phyloP scores from a whole-genome alignment of 2,329 filamentous ascomycete genomes.

The Nakataea oryzae region DNA sequence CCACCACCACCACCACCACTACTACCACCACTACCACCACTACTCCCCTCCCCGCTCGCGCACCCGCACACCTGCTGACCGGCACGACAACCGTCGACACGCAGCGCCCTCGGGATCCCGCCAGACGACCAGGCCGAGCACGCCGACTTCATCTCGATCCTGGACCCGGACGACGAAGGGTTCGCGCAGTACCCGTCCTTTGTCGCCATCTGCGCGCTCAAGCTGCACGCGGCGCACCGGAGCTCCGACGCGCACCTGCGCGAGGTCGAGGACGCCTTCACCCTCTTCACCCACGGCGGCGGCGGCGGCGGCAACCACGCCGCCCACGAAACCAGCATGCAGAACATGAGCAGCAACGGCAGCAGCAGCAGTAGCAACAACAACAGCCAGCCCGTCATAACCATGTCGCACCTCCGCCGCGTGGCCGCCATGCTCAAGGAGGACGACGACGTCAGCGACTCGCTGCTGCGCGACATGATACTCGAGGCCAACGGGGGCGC shows the following conservation, averaged over 20 bases:
- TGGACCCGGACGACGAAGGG: slow-evolving; percentile 75
- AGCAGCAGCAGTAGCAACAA: background rate
- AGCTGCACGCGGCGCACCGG: slow-evolving; percentile 55
- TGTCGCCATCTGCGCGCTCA: slow-evolving; percentile 78
- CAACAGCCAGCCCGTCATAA: slow-evolving; percentile 50
- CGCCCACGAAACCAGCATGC: background rate
- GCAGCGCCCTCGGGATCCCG: slow-evolving; percentile 70
- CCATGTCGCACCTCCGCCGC: slow-evolving; percentile 63
- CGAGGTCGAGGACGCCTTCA: slow-evolving; percentile 75
- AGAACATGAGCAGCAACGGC: too few species aligned
- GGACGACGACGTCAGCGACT: slow-evolving; percentile 61
- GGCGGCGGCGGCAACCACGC: background rate
- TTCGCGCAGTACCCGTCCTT: slow-evolving; percentile 73
- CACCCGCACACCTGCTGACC: background rate
- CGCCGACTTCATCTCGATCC: slow-evolving; percentile 62
- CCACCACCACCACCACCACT: background rate
- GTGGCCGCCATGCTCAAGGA: slow-evolving; percentile 77
- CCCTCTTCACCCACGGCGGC: slow-evolving; percentile 58
- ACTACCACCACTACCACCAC: background rate
- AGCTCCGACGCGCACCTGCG: slow-evolving; percentile 41
- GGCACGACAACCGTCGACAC: background rate
- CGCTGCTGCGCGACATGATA: slow-evolving; percentile 85
- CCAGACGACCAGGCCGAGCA: slow-evolving; percentile 57
- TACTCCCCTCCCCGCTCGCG: background rate
- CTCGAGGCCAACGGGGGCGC: slow-evolving; percentile 81